Percentiles rank a stretch among this genome's conserved stretches.
phyloP scores from a whole-genome alignment of 2,329 filamentous ascomycete genomes.

The Neurospora sp. region DNA sequence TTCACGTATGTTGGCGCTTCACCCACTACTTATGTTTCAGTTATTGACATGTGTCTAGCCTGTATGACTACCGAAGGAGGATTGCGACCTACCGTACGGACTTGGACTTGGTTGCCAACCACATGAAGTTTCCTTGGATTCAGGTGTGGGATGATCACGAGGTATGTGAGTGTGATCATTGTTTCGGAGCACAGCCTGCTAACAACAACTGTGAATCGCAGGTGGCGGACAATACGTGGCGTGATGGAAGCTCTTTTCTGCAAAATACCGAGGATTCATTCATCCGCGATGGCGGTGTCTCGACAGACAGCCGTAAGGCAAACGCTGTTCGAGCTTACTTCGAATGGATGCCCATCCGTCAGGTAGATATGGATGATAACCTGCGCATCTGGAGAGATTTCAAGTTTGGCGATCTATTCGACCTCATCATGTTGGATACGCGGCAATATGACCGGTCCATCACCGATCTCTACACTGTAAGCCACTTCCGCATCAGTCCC shows the following conservation, averaged over 20 bases:
- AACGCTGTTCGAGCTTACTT: constrained; percentile 64
- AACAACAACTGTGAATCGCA: background rate
- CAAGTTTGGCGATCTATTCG: constrained; percentile 54
- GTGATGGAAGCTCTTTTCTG: constrained; percentile 48
- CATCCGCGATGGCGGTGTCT: constrained; percentile 45
- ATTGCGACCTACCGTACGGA: constrained; percentile 51
- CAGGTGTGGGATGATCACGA: constrained; percentile 55
- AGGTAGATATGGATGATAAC: constrained; percentile 55
- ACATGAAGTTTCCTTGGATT: constrained; percentile 51
- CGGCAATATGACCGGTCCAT: constrained; percentile 59
- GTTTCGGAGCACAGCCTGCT: background rate
- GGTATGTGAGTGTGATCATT: constrained; percentile 1
- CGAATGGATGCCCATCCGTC: constrained; percentile 51
- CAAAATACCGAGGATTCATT: constrained; percentile 63
- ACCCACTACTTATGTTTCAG: constrained; percentile 30
- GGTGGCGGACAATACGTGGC: constrained; percentile 51
- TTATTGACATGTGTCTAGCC: constrained; percentile 32
- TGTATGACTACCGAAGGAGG: constrained; percentile 51
- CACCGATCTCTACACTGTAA: constrained; percentile 29
- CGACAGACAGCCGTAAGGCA: constrained; percentile 64
- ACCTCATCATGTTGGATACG: constrained; percentile 60
- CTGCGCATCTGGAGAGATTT: constrained; percentile 62
- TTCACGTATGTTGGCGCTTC: constrained; percentile 25
- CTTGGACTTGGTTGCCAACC: constrained; percentile 42
- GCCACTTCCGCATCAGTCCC: background rate